Base-by-base conservation (phyloP, 176 grass and related monocot species). In the Melocanna baccifera region DNA sequence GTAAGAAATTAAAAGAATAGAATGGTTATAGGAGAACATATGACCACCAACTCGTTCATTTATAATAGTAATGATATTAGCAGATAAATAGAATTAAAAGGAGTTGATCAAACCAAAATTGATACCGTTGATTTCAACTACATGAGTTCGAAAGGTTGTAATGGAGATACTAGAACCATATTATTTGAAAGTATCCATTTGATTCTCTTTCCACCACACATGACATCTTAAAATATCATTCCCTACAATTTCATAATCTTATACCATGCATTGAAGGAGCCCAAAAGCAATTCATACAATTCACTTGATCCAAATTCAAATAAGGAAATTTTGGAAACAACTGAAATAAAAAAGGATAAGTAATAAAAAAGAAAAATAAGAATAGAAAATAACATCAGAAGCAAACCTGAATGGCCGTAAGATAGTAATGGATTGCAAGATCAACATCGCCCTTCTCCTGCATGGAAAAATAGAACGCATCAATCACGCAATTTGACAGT, bases 361-460 rank as follows among this genome's bases (percentile, higher is more conserved):
- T 47, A 76, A 81, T 1, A 52, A 52, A 64, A 16, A 32, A 65
- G 22, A 36, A 30, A 34, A 74, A 61, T 22, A 29, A 61, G 13
- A 66, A 77, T n/a, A 62, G 22, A 77, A 15, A 36, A 82, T 5
- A 88, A 57, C 22, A 82, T 15, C 22, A 64, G 18, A 84, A 62
- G 4, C 72, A 89, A 26, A 99, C 96, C 97, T 96, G 86, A 86
- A 99, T 94, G 50, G 97, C 97, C 47, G 77, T 92, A 73, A 96
- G 87, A 81, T 99, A 99, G 89, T 92, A 95, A 88, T 84, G 88
- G 58, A 93, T 94, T 58, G 93, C 89, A 76, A 94, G 89, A 85
- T 99, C 93, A 84, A 94, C 83, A 72, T 99, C 84, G 1, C 97
- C 97, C 66, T 99, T 99, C 70, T 99, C 97, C 97, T 99, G 69